Base-by-base conservation (phyloP, 2,329 filamentous ascomycete genomes). In the Alternaria ventricosa region DNA sequence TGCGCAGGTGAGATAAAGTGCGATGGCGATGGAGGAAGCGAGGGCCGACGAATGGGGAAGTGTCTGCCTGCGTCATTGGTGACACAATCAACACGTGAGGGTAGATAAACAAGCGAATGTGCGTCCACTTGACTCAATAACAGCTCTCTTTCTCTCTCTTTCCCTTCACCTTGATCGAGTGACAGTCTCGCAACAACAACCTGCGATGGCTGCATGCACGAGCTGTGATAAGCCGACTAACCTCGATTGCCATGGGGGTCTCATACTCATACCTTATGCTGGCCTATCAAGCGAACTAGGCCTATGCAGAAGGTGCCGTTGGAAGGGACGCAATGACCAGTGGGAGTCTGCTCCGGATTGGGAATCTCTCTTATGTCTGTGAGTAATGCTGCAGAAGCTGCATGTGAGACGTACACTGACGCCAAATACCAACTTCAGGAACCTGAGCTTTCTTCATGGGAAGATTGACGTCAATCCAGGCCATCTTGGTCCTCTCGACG, bases 221-320 rank as follows among this genome's bases (percentile, higher is more conserved):
- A 1, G 15, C 9, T 49, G 46, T 23, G 6, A 20, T 4, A 15
- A 3, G 23, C 46, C 15, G 1, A 22, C 15, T 4, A 28, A 49
- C 15, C 13, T 28, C n/a, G 5, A 47, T 47, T 11, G 4, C 5
- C 1, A 13, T n/a, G 22, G 45, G 0, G 2, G 0, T 25, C 6
- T 18, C 13, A 6, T 47, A 25, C 7, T 2, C 15, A 25, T 1
- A 0, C 20, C 22, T 2, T 47, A 47, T 9, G 9, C 23, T 2
- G 45, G 12, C 0, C 0, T 15, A 27, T 1, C 2, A 3, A 23
- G 45, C 3, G 0, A 25, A 0, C 36, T 41, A 3, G 36, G 36
- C 5, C 3, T 47, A 6, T 47, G 45, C 45, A 2, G 15, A 47
- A 25, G 1, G 15, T 47, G 45, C 20, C 45, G 12, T 10, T 47